These are phyloP conservation scores for Phylloporus sp. DNA, from an alignment of 768 basidiomycete genomes.

Conservation along the genomic window DNA sequence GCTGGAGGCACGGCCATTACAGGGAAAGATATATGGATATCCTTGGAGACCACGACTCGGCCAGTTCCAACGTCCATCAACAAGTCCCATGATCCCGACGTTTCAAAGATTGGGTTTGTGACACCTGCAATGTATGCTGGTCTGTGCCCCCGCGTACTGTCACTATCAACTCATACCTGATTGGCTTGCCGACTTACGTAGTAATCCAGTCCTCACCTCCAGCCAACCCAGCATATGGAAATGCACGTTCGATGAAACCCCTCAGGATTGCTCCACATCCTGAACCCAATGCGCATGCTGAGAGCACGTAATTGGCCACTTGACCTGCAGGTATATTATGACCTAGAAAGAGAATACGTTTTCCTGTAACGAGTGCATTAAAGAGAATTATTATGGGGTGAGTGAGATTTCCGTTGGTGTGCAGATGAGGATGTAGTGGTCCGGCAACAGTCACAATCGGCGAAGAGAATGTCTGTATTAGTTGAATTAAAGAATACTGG, in stretches of 20 bases:
- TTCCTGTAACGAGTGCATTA: slow-evolving; percentile 93
- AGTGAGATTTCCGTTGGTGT: slow-evolving; percentile 85
- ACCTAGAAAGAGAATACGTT: slow-evolving; percentile 94
- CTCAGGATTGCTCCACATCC: slow-evolving; percentile 82
- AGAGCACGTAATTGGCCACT: slow-evolving; percentile 88
- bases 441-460: slow-evolving; percentile 58
- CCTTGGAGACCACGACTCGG: slow-evolving; percentile 82
- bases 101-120: slow-evolving; percentile 94
- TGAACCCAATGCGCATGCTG: slow-evolving; percentile 89
- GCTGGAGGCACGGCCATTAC: slow-evolving; percentile 38
- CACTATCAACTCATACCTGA: neutral
- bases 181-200: slow-evolving; percentile 50
- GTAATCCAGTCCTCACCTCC: slow-evolving; percentile 88
- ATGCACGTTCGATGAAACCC: slow-evolving; percentile 88
- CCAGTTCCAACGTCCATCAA: slow-evolving; percentile 88
- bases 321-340: slow-evolving; percentile 85
- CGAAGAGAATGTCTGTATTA: slow-evolving; percentile 79
- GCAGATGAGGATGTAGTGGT: slow-evolving; percentile 86
- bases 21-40: slow-evolving; percentile 64
- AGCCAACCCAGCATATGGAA: slow-evolving; percentile 91
- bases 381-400: slow-evolving; percentile 94
- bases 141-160: slow-evolving; percentile 36
- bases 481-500: slow-evolving; percentile 89
- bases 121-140: slow-evolving; percentile 96
- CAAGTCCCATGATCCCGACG: slow-evolving; percentile 86